Evolutionary conservation across 2,329 filamentous ascomycete species (phyloP).

Genomic region (Penicillium sp.): DNA sequence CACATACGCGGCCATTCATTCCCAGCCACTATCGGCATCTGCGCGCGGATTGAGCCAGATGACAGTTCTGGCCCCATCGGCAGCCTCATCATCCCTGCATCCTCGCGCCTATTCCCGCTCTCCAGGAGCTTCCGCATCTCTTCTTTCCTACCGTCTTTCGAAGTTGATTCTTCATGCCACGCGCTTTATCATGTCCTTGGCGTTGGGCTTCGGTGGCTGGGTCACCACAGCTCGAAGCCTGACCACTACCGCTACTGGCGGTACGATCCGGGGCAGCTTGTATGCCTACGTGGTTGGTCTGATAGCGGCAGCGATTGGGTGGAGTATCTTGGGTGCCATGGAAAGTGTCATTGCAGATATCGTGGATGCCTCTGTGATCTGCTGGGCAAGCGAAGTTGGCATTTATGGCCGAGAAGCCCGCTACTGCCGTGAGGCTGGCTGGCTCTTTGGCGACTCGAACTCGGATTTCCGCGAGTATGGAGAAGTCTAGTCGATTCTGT

Average conservation of each 20-base stretch:
- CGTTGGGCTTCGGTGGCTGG: slow-evolving; percentile 93
- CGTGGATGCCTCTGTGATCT: slow-evolving; percentile 81
- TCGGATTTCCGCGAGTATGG: slow-evolving; percentile 13
- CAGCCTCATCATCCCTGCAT: slow-evolving; percentile 60
- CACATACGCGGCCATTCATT: slow-evolving; percentile 91
- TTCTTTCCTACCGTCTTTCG: slow-evolving; percentile 84
- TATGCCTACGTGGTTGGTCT: slow-evolving; percentile 94
- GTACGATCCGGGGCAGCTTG: slow-evolving; percentile 64
- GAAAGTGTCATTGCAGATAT: slow-evolving; percentile 83
- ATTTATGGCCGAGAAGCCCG: slow-evolving; percentile 59
- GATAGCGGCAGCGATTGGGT: slow-evolving; percentile 89
- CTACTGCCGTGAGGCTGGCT: slow-evolving; percentile 87
- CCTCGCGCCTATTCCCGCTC: slow-evolving; percentile 42
- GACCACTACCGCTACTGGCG: slow-evolving; percentile 50
- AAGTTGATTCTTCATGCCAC: slow-evolving; percentile 89
- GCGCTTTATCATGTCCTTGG: slow-evolving; percentile 82
- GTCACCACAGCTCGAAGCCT: slow-evolving; percentile 82
- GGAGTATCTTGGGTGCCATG: slow-evolving; percentile 85
- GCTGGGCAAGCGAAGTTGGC: slow-evolving; percentile 83
- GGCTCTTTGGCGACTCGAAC: slow-evolving; percentile 66
- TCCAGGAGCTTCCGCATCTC: slow-evolving; percentile 43
- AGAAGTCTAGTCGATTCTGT: slow-evolving; percentile 12
- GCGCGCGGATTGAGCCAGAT: slow-evolving; percentile 76
- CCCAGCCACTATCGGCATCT: slow-evolving; percentile 70
- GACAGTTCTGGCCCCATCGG: slow-evolving; percentile 67